Evolutionary conservation across 305 asterid species (phyloP).

Genomic region (Fraxinus velutina): DNA sequence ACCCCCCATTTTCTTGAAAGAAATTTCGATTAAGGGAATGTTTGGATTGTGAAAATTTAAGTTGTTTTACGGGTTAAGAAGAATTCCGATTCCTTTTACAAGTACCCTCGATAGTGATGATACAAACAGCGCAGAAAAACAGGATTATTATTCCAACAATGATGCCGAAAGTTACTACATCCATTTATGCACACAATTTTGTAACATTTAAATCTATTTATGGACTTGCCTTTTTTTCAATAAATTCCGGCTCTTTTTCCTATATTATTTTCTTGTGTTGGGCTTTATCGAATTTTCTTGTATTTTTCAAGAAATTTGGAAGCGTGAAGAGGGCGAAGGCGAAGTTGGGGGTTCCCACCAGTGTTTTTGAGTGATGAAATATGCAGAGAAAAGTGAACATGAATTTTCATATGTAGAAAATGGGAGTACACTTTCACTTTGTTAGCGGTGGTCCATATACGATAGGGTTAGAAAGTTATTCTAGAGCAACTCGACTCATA

Average conservation of each 20-base stretch:
- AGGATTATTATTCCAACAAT: slow-evolving; percentile 77
- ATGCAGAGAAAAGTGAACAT: background rate
- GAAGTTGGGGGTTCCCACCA: background rate
- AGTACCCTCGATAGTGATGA: slow-evolving; percentile 75
- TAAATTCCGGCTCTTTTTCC: background rate
- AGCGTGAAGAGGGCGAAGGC: background rate
- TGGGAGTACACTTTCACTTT: background rate
- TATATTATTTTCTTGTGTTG: background rate
- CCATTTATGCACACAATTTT: slow-evolving; percentile 39
- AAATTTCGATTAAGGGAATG: slow-evolving; percentile 20
- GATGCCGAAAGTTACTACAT: slow-evolving; percentile 71
- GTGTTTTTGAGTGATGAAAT: background rate
- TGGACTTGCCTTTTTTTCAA: background rate
- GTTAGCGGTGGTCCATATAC: background rate
- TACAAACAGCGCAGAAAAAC: slow-evolving; percentile 67
- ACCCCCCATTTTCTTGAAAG: slow-evolving; percentile 21
- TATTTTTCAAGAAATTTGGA: background rate
- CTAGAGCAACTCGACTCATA: background rate
- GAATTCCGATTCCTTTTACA: slow-evolving; percentile 47
- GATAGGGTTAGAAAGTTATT: background rate
- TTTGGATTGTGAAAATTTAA: slow-evolving; percentile 21
- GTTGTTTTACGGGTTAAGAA: slow-evolving; percentile 33
- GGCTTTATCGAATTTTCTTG: background rate
- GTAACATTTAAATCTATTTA: background rate
- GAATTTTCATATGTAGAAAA: background rate